phyloP scores from a whole-genome alignment of 2,329 filamentous ascomycete genomes.

The Berkeleyomyces basicola region DNA sequence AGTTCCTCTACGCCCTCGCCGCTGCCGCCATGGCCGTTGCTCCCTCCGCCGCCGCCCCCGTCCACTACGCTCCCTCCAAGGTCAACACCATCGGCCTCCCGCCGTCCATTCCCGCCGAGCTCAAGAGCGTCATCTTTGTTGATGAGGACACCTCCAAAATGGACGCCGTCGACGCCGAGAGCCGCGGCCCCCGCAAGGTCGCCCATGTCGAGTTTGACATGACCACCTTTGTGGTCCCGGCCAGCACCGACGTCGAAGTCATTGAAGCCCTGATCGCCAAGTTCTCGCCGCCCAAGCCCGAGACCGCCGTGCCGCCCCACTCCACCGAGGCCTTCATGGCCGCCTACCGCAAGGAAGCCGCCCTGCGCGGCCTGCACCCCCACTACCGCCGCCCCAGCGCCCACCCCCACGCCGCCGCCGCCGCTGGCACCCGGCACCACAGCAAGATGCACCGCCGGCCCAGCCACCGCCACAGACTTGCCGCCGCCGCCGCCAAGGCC shows the following conservation, averaged over 20 bases:
- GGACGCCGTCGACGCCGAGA: not conserved
- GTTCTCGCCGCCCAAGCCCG: not conserved
- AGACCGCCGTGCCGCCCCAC: not conserved
- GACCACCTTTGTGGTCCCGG: not conserved
- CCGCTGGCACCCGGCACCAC: not conserved
- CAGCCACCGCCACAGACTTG: not conserved
- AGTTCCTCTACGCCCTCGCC: constrained; percentile 5
- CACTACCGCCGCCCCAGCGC: not conserved
- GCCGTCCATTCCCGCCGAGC: constrained; percentile 1
- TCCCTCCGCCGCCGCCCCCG: not conserved
- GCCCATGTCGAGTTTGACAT: not conserved
- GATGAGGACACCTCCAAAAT: not conserved
- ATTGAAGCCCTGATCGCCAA: not conserved
- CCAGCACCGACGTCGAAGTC: not conserved
- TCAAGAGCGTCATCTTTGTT: constrained; percentile 2
- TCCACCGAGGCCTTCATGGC: not conserved
- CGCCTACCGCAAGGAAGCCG: not conserved
- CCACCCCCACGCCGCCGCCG: not conserved
- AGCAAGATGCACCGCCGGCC: not conserved
- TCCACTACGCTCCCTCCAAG: not conserved
- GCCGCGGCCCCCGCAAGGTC: not conserved
- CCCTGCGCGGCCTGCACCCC: not conserved
- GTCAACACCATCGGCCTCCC: constrained; percentile 6
- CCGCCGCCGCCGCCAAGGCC: not conserved
- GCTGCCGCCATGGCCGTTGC: constrained; percentile 2